Percentiles rank a stretch among this genome's conserved stretches.
Conservation (phyloP, 805 yeast genomes). For the Blastobotrys attinorum region DNA sequence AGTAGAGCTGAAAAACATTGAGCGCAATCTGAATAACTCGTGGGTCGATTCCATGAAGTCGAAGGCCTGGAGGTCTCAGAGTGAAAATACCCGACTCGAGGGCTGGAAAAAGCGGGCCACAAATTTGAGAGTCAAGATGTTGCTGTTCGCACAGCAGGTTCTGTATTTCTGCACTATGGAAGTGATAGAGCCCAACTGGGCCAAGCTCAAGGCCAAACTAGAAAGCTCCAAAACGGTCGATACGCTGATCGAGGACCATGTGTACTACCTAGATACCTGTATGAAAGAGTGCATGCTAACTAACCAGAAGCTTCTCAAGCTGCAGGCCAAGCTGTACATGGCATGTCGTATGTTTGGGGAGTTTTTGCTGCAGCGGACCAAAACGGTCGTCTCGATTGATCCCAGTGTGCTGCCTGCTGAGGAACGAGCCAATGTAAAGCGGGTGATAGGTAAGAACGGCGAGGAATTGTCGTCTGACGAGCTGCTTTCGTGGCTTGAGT, state of each 20-base stretch:
- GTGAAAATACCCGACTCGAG: slow-evolving; percentile 36
- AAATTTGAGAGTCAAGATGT: slow-evolving; percentile 40
- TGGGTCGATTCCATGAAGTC: slow-evolving; percentile 67
- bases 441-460: slow-evolving; percentile 16
- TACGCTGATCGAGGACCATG: slow-evolving; percentile 38
- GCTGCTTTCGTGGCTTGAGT: slow-evolving; percentile 22
- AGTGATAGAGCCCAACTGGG: slow-evolving; percentile 52
- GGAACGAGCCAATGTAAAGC: slow-evolving; percentile 10
- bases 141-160: slow-evolving; percentile 47
- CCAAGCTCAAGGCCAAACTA: slow-evolving; percentile 29
- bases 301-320: slow-evolving; percentile 43
- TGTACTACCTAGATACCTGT: slow-evolving; percentile 52
- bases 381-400: slow-evolving; percentile 21
- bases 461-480: slow-evolving; percentile 18
- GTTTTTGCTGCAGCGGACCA: slow-evolving; percentile 18
- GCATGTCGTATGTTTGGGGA: slow-evolving; percentile 24
- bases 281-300: slow-evolving; percentile 63
- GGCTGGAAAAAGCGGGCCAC: slow-evolving; percentile 37
- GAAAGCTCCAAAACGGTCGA: slow-evolving; percentile 34
- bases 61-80: slow-evolving; percentile 54
- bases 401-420: slow-evolving; percentile 18
- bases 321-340: slow-evolving; percentile 36
- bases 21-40: slow-evolving; percentile 49
- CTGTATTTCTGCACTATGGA: slow-evolving; percentile 48
- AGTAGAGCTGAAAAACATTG: slow-evolving; percentile 53